These are phyloP conservation scores for Pseudoperonospora humuli DNA, from an alignment of 352 stramenopile genomes.

Conservation along the genomic window DNA sequence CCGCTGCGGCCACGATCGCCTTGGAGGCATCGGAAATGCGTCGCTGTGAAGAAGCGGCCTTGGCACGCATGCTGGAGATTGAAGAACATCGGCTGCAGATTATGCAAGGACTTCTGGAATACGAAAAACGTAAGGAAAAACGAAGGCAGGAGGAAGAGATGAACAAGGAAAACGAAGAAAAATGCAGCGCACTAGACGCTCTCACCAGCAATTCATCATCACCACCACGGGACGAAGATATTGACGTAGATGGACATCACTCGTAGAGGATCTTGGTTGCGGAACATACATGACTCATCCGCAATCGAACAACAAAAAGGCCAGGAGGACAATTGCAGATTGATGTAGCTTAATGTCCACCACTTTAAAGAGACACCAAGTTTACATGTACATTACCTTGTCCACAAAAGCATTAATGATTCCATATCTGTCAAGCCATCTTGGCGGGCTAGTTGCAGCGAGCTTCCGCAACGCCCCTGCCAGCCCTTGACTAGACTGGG, in stretches of 20 bases:
- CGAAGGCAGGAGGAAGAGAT: neutral
- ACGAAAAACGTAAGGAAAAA: conserved; percentile 49
- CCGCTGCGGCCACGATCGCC: conserved; percentile 28
- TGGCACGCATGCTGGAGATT: conserved; percentile 47
- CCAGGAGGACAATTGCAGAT: no score
- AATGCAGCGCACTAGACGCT: neutral
- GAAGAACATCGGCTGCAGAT: conserved; percentile 57
- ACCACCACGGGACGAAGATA: neutral
- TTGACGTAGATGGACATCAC: neutral
- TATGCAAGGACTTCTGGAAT: conserved; percentile 50
- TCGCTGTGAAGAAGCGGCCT: conserved; percentile 31
- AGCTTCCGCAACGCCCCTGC: no score
- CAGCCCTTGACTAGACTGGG: no score
- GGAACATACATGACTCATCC: no score
- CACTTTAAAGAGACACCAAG: no score
- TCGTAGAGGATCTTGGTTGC: no score
- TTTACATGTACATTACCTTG: no score
- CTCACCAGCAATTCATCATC: neutral
- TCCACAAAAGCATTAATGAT: no score
- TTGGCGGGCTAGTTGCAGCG: no score
- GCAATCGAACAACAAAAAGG: no score
- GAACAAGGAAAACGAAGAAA: conserved; percentile 1
- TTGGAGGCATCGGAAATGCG: conserved; percentile 44
- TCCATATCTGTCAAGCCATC: no score
- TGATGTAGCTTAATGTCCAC: no score